Conservation (phyloP, 2,329 filamentous ascomycete genomes). For the Microdochium paspali region DNA sequence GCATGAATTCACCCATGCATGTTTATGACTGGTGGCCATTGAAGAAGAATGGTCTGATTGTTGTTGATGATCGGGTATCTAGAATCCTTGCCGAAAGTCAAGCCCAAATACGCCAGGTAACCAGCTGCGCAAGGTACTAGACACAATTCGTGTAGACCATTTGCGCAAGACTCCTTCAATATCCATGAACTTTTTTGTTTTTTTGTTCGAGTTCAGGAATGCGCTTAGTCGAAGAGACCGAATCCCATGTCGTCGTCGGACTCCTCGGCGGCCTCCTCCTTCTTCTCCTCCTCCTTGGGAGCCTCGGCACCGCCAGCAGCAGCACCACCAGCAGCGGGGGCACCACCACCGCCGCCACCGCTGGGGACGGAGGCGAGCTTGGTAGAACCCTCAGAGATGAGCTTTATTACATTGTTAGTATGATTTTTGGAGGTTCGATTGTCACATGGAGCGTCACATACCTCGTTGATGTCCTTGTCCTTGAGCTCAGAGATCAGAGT, state of each 20-base stretch:
- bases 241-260: slow-evolving; percentile 71
- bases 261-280: slow-evolving; percentile 69
- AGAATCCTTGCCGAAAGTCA: neutral
- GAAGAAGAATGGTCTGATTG: neutral
- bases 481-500: slow-evolving; percentile 84
- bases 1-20: no score
- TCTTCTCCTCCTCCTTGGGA: slow-evolving; percentile 57
- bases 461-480: slow-evolving; percentile 89
- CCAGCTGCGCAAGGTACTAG: neutral
- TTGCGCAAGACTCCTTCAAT: slow-evolving; percentile 13
- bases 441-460: slow-evolving; percentile 33
- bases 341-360: slow-evolving; percentile 71
- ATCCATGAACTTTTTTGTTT: slow-evolving; percentile 14
- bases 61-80: neutral
- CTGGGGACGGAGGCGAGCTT: slow-evolving; percentile 98
- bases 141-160: neutral
- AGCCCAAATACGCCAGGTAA: neutral
- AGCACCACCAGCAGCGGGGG: slow-evolving; percentile 51
- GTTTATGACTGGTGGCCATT: no score
- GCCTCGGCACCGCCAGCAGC: slow-evolving; percentile 57
- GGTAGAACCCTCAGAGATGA: slow-evolving; percentile 79
- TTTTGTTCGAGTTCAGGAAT: slow-evolving; percentile 8
- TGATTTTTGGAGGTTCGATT: neutral
- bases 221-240: slow-evolving; percentile 65
- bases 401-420: slow-evolving; percentile 39